Percentiles rank a stretch among this genome's conserved stretches.
Conservation (phyloP, 495 filamentous ascomycete species). For the Podospora pseudoanserina region DNA sequence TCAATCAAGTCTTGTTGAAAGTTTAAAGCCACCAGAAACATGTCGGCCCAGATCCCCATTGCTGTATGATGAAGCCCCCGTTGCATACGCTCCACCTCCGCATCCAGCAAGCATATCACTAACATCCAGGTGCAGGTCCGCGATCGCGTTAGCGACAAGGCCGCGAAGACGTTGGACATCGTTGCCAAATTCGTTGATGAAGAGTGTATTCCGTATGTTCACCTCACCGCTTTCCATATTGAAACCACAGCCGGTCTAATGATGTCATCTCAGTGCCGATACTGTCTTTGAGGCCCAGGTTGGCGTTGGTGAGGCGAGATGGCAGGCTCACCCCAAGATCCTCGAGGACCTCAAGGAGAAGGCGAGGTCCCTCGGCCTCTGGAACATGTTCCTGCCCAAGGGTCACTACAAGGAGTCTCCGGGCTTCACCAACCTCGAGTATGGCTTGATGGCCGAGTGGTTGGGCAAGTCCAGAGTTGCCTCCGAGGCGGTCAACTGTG, state of each 20-base stretch:
- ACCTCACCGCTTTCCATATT: slow-evolving; percentile 7
- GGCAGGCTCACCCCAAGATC: slow-evolving; percentile 72
- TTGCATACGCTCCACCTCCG: not conserved
- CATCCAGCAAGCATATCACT: slow-evolving; percentile 3
- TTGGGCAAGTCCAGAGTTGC: slow-evolving; percentile 75
- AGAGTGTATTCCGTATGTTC: slow-evolving; percentile 74
- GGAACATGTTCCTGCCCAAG: slow-evolving; percentile 97
- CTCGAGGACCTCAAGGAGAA: slow-evolving; percentile 86
- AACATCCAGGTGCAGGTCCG: slow-evolving; percentile 45
- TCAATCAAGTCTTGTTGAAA: not conserved
- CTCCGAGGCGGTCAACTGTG: slow-evolving; percentile 86
- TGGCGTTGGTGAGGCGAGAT: slow-evolving; percentile 66
- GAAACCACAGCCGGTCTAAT: slow-evolving; percentile 14
- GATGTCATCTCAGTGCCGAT: slow-evolving; percentile 53
- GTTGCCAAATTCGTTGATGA: slow-evolving; percentile 96
- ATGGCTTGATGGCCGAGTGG: slow-evolving; percentile 88
- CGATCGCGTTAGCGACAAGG: slow-evolving; percentile 70
- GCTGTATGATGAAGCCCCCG: slow-evolving; percentile 49
- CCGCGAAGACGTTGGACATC: slow-evolving; percentile 62
- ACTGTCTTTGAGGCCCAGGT: slow-evolving; percentile 73
- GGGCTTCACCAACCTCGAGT: slow-evolving; percentile 86
- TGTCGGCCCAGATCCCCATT: slow-evolving; percentile 65
- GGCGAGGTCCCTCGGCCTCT: slow-evolving; percentile 80
- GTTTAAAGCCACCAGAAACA: slow-evolving; percentile 30
- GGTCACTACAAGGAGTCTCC: slow-evolving; percentile 93